Base-by-base conservation (phyloP, 306 rosid genomes). In the Comarum palustre region DNA sequence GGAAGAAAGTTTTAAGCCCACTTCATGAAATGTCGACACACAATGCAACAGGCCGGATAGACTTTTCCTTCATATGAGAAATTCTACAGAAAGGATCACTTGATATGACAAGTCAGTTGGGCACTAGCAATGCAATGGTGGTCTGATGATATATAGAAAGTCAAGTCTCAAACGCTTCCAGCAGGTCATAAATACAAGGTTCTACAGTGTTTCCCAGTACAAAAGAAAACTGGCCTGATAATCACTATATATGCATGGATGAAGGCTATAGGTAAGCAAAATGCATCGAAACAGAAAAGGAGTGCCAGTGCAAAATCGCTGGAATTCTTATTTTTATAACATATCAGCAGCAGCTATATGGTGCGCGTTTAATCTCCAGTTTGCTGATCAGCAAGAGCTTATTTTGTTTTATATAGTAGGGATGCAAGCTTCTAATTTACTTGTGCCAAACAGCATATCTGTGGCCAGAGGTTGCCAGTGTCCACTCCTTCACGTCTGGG, bases 381-480 rank as follows among this genome's bases (percentile, higher is more conserved):
- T 12, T 24, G 22, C 42, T 60, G 66, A 57, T 47, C 25, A 50
- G 24, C 58, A 52, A n/a, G 8, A 8, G 25, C 2, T 0, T 57
- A 27, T 16, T 43, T 57, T 38, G 54, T 58, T 4, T 41, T 50
- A 72, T 45, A 68, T 41, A 24, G 36, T 45, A 17, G 20, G 43
- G 31, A 59, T 25, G 0, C 42, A 25, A 69, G 2, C 24, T 39
- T 45, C 27, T 24, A 34, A 12, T 55, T 66, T 79, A 82, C 82
- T 90, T 93, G 29, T 87, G 73, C 98, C 98, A 93, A 58, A 93
- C 86, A 45, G 96, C 98, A 72, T 93, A 93, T 73, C 87, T 82
- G 59, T 88, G 86, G 82, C 94, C 96, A 77, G 69, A 38, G 60
- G 94, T 76, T 61, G 98, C 84, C 60, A 90, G 80, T 19, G 88